These are phyloP conservation scores for Suhomyces vadensis DNA, from an alignment of 805 yeast genomes.

Conservation along the genomic window DNA sequence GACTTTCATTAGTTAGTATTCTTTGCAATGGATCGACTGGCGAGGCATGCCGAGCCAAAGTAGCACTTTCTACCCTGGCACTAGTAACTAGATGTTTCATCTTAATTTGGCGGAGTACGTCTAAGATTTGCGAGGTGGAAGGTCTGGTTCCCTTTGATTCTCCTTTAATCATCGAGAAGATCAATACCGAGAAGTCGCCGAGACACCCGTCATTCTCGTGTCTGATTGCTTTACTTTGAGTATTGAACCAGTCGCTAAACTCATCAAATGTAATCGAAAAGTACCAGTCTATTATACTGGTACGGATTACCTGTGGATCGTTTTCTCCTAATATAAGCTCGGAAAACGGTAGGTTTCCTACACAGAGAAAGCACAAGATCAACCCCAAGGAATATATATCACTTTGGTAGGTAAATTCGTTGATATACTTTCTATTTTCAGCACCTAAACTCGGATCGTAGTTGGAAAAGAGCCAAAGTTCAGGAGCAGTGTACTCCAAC, in stretches of 20 bases:
- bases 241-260: conserved; percentile 31
- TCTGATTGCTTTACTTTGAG: not conserved
- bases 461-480: conserved; percentile 47
- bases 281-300: conserved; percentile 34
- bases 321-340: conserved; percentile 16
- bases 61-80: too few species aligned
- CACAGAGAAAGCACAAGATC: conserved; percentile 74
- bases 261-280: conserved; percentile 15
- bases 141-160: conserved; percentile 4
- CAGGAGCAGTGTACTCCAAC: conserved; percentile 86
- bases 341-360: conserved; percentile 64
- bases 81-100: too few species aligned
- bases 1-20: not conserved
- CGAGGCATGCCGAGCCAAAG: not conserved
- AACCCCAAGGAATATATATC: conserved; percentile 85
- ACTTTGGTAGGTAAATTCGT: conserved; percentile 66
- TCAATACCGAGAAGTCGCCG: conserved; percentile 20
- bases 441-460: conserved; percentile 20
- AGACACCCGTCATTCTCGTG: not conserved
- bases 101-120: not conserved
- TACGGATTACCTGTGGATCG: conserved; percentile 32
- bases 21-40: not conserved
- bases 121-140: not conserved
- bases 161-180: conserved; percentile 36
- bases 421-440: conserved; percentile 37